Evolutionary conservation across 495 filamentous ascomycete species (phyloP), one percentile per base, ranked within the genome.

Genomic region (Pseudoneurospora amorphoporcata): DNA sequence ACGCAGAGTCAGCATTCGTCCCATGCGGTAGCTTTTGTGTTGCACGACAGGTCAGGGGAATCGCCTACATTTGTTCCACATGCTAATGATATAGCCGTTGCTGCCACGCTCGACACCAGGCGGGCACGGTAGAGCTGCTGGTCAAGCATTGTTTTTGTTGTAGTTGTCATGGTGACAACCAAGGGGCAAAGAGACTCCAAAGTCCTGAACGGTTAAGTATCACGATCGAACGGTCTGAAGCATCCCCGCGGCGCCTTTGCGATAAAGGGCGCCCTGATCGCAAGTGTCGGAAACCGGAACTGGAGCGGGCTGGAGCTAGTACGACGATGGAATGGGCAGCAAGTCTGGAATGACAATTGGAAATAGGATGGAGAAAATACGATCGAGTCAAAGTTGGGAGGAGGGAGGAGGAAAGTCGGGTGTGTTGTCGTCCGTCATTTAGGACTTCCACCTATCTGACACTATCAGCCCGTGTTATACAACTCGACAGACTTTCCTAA

Each of bases 31-130:
- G 69, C 45, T 61, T 41, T 35, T 69, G 41, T 12, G 32, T n/a
- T 9, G 61, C 39, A 41, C 70, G 35, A 53, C 42, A 71, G 68
- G 37, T 71, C 10, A 23, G 23, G 32, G 42, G 53, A 9, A 53
- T 32, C 47, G 75, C 75, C 71, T 82, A 96, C 94, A 83, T 97
- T 98, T 61, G 94, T 97, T 73, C 95, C 95, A 81, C 93, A 96
- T 73, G 94, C 92, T 72, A 99, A 84, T 42, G 94, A 89, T 73
- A 98, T 94, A 74, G 90, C 79, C 42, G 93, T 97, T 32, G 92
- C 95, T 39, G 95, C 95, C 76, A 94, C 81, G 69, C 92, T 92
- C 73, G 94, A 95, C 71, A 93, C 84, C 45, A 94, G 81, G 80
- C 93, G 87, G 42, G 87, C 86, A 75, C 81, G 86, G 73, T 83